These are phyloP conservation scores for Neolentinus lepideus DNA, from an alignment of 1,284 basidiomycete genomes.

Conservation along the genomic window DNA sequence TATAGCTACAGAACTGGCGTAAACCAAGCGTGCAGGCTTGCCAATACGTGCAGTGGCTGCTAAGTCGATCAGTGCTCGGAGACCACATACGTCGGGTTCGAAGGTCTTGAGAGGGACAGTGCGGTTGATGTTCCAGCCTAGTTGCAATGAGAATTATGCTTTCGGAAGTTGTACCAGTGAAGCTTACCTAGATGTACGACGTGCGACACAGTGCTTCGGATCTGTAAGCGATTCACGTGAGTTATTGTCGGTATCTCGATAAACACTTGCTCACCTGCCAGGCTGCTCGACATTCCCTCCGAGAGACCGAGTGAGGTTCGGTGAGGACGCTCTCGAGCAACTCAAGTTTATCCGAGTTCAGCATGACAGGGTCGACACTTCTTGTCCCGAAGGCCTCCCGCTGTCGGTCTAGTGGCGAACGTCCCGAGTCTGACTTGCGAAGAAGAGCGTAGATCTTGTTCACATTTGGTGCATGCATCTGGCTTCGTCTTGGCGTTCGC, in stretches of 20 bases:
- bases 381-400: constrained; percentile 19
- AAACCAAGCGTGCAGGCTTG: constrained; percentile 16
- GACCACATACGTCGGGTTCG: constrained; percentile 17
- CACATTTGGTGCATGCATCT: constrained; percentile 12
- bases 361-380: constrained; percentile 20
- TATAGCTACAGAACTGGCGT: constrained; percentile 19
- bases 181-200: constrained; percentile 18
- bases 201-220: constrained; percentile 16
- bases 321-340: constrained; percentile 15
- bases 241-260: constrained; percentile 10
- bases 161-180: not conserved
- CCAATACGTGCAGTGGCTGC: constrained; percentile 14
- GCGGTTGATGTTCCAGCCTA: constrained; percentile 16
- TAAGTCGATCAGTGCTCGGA: constrained; percentile 19
- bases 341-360: constrained; percentile 18
- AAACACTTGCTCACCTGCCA: constrained; percentile 13
- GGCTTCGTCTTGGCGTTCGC: not conserved
- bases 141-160: constrained; percentile 6
- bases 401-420: constrained; percentile 18
- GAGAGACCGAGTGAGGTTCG: constrained; percentile 18
- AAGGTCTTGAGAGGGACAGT: constrained; percentile 17
- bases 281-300: constrained; percentile 17
- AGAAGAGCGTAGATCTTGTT: constrained; percentile 24
- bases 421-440: constrained; percentile 12
- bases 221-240: constrained; percentile 5